Evolutionary conservation across 345 rosid genomes (phyloP).

Genomic region (Erysimum cheiranthoides): DNA sequence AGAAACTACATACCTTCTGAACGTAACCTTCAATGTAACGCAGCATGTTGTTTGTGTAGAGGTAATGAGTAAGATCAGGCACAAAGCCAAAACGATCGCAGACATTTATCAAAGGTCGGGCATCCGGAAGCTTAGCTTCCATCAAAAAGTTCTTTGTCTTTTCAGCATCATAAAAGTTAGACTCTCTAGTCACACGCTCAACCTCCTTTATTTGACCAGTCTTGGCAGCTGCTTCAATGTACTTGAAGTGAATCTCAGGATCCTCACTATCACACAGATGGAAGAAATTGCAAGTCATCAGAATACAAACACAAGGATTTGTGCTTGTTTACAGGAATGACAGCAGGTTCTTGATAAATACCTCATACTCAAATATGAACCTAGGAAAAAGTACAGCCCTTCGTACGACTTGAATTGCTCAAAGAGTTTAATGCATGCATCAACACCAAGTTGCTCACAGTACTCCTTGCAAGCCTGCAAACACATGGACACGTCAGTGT

Average conservation of each 20-base stretch:
- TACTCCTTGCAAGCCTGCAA: conserved; percentile 97
- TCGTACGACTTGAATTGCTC: conserved; percentile 99
- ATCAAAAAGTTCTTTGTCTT: conserved; percentile 97
- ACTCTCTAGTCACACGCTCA: conserved; percentile 98
- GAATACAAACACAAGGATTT: conserved; percentile 15
- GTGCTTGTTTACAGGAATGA: conserved; percentile 29
- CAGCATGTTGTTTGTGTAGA: conserved; percentile 91
- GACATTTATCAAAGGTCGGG: conserved; percentile 95
- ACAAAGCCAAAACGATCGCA: conserved; percentile 99
- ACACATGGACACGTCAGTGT: conserved; percentile 40
- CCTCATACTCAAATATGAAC: conserved; percentile 98
- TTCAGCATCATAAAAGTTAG: conserved; percentile 94
- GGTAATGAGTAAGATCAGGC: conserved; percentile 97
- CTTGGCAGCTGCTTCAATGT: conserved; percentile 99
- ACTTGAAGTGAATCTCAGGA: conserved; percentile 97
- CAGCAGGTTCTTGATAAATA: conserved; percentile 40
- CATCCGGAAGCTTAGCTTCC: conserved; percentile 99
- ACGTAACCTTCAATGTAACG: conserved; percentile 99
- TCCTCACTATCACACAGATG: conserved; percentile 75
- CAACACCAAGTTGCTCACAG: conserved; percentile 97
- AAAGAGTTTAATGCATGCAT: conserved; percentile 93
- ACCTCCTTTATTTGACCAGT: conserved; percentile 98
- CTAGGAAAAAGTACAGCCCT: conserved; percentile 96
- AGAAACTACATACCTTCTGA: conserved; percentile 75
- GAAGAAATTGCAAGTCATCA: conserved; percentile 23